Base-by-base conservation (phyloP, 352 stramenopile genomes). In the Labyrinthula sp. region DNA sequence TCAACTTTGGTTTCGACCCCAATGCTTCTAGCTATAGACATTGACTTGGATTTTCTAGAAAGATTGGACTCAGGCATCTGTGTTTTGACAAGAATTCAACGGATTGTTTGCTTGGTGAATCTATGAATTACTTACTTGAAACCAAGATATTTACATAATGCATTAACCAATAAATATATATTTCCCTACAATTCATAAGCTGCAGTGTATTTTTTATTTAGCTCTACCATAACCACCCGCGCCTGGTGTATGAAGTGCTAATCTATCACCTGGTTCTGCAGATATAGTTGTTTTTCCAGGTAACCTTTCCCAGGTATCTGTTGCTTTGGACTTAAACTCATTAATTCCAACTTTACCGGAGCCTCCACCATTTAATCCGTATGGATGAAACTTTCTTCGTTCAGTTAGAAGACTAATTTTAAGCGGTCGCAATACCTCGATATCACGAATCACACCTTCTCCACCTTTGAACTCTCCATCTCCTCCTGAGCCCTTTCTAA, bases 351-450 rank as follows among this genome's bases (percentile, higher is more conserved):
- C 72, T 43, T 68, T 68, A 14, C 75, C 89, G 21, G 73, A 65
- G 10, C 69, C 74, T 6, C 89, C 89, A 24, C 88, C 89, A 25
- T 66, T 63, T 14, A 98, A 49, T 17, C 89, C 88, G 55, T 92
- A 97, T 0, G 89, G 89, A 46, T 73, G 67, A 56, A 96, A 79
- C 2, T 79, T 73, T 33, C 89, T 73, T 15, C 89, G 73, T 64
- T 98, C 88, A 21, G 81, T 94, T 0, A 98, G 58, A 20, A 98
- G 95, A 55, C 79, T 94, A 34, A 96, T 88, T 2, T 77, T 84
- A 59, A 97, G 79, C 14, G 69, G 66, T 31, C 81, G 57, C 29
- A 92, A 61, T 38, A 95, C 93, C 62, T 95, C 83, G 34, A 98
- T 69, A 48, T 90, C 72, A 26, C 89, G 77, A 30, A 94, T 70